Evolutionary conservation across 2,329 filamentous ascomycete genomes (phyloP).

Genomic region (Alternaria brassicae): DNA sequence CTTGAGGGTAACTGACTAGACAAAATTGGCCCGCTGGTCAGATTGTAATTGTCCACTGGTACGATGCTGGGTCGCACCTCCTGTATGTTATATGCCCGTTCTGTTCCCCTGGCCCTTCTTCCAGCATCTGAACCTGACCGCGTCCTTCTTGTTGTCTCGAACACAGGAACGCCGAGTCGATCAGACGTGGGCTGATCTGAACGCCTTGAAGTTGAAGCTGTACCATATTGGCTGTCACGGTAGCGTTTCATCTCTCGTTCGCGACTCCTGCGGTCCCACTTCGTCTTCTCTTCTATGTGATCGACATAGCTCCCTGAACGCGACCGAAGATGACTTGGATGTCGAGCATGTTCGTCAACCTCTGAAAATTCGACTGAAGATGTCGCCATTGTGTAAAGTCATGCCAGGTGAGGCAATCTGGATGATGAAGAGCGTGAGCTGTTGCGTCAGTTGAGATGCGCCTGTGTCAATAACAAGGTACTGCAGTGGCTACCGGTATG

Average conservation of each 20-base stretch:
- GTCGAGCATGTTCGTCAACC: conserved; percentile 8
- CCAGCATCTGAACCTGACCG: conserved; percentile 18
- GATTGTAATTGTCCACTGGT: conserved; percentile 12
- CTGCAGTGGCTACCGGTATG: neutral
- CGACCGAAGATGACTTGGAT: conserved; percentile 24
- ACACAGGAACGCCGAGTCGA: conserved; percentile 31
- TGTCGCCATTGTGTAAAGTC: conserved; percentile 12
- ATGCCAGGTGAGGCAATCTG: neutral
- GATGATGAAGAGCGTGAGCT: neutral
- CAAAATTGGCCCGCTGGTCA: conserved; percentile 16
- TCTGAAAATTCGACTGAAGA: conserved; percentile 23
- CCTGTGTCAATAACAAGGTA: neutral
- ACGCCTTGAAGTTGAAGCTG: neutral
- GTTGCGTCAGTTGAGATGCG: neutral
- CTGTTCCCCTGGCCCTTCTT: conserved; percentile 7
- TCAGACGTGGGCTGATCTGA: conserved; percentile 20
- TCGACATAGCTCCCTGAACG: conserved; percentile 36
- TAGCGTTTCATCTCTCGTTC: conserved; percentile 35
- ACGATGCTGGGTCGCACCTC: conserved; percentile 23
- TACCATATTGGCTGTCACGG: conserved; percentile 16
- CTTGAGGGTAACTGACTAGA: conserved; percentile 6
- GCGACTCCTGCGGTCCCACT: conserved; percentile 25
- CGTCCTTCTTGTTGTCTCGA: conserved; percentile 19
- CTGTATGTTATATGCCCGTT: conserved; percentile 22
- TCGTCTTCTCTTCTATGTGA: conserved; percentile 29